Evolutionary conservation across 2,329 filamentous ascomycete species (phyloP).

Genomic region (Sphaerostilbella broomeana): DNA sequence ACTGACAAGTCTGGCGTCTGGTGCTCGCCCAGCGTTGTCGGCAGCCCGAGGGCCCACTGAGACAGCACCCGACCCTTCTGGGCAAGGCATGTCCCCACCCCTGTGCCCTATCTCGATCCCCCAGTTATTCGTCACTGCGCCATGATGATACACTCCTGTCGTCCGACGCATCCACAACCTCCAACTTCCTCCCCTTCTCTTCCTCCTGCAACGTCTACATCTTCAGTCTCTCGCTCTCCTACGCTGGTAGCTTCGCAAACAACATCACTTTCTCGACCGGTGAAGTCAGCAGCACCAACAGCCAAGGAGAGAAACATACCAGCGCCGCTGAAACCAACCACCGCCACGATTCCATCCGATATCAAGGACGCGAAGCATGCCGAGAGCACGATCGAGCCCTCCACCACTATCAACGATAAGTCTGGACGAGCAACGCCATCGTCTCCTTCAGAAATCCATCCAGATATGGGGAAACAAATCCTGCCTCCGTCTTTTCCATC

Average conservation of each 20-base stretch:
- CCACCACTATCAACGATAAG: constrained; percentile 14
- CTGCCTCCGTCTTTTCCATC: constrained; percentile 24
- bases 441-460: constrained; percentile 20
- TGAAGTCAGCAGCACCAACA: background rate
- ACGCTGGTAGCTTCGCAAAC: background rate
- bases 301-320: background rate
- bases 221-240: background rate
- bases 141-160: constrained; percentile 12
- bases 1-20: too few relatives aligned
- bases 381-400: constrained; percentile 19
- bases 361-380: constrained; percentile 25
- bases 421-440: constrained; percentile 12
- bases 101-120: constrained; percentile 9
- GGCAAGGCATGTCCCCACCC: constrained; percentile 11
- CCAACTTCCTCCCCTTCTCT: constrained; percentile 4
- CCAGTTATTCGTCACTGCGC: constrained; percentile 5
- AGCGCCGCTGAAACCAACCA: background rate
- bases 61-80: constrained; percentile 2
- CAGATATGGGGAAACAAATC: constrained; percentile 31
- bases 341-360: constrained; percentile 15
- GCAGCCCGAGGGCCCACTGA: constrained; percentile 6
- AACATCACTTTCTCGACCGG: background rate
- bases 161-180: constrained; percentile 4
- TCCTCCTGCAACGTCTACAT: background rate
- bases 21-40: constrained; percentile 6